Percentiles rank a stretch among this genome's conserved stretches.
phyloP scores from a whole-genome alignment of 2,329 filamentous ascomycete genomes.

The Xenoacremonium recifei region DNA sequence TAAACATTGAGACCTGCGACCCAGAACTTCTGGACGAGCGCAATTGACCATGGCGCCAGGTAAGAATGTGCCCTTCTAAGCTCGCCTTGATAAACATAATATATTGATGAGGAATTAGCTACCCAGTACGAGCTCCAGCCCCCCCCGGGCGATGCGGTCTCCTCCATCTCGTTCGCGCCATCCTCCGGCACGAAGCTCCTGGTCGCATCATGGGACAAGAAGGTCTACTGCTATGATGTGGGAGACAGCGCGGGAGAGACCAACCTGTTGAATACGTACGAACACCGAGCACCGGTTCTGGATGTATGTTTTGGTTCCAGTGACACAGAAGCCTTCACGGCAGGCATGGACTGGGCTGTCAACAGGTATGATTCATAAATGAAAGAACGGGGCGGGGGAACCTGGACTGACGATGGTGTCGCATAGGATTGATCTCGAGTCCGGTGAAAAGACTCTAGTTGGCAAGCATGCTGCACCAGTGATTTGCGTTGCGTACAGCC shows the following conservation, averaged over 20 bases:
- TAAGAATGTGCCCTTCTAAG: conserved; percentile 24
- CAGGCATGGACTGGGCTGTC: conserved; percentile 84
- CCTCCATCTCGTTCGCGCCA: conserved; percentile 81
- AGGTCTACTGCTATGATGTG: conserved; percentile 86
- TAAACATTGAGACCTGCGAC: conserved; percentile 34
- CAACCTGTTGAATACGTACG: conserved; percentile 66
- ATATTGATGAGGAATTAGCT: conserved; percentile 38
- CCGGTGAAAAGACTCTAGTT: conserved; percentile 69
- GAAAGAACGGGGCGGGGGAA: conserved; percentile 3
- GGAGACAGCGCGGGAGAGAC: conserved; percentile 53
- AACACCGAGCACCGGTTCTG: conserved; percentile 81
- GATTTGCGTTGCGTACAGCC: conserved; percentile 79
- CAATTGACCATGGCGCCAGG: conserved; percentile 40
- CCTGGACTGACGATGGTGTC: conserved; percentile 11
- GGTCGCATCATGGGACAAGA: conserved; percentile 93
- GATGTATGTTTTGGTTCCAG: conserved; percentile 87
- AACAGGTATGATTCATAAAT: conserved; percentile 52
- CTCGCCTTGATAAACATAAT: background rate
- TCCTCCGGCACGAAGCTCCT: conserved; percentile 71
- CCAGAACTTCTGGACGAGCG: conserved; percentile 16
- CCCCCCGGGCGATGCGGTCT: conserved; percentile 84
- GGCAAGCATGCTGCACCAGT: conserved; percentile 79
- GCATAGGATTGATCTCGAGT: conserved; percentile 64
- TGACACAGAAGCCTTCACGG: conserved; percentile 81
- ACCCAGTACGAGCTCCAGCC: conserved; percentile 81